phyloP scores from a whole-genome alignment of 441 rosid species.

The Metrosideros polymorpha region DNA sequence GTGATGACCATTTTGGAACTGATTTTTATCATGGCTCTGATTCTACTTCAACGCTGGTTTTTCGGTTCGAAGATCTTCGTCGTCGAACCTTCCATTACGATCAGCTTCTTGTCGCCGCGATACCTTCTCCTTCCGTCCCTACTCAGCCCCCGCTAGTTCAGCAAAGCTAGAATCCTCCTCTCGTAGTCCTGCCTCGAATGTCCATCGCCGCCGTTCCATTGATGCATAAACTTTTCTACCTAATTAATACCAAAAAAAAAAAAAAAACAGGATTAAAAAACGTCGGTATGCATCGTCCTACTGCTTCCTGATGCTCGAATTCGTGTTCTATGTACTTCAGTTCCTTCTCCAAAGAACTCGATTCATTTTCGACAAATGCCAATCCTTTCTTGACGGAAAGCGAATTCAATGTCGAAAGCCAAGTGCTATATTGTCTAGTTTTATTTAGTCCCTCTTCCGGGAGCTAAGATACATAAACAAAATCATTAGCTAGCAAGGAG shows the following conservation, averaged over 20 bases:
- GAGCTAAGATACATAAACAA: neutral
- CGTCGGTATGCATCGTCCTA: accelerated
- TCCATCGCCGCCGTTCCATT: neutral
- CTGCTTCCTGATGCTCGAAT: neutral
- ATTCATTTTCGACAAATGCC: neutral
- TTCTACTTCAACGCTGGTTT: neutral
- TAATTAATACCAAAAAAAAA: neutral
- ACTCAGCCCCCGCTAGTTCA: neutral
- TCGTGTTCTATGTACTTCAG: neutral
- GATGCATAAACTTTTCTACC: neutral
- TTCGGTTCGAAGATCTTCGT: neutral
- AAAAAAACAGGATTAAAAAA: neutral
- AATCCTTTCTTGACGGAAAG: neutral
- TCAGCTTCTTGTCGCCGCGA: accelerated
- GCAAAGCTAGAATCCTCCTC: neutral
- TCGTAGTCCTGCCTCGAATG: neutral
- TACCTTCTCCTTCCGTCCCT: neutral
- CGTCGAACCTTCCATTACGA: neutral
- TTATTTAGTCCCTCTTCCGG: neutral
- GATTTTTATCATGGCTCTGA: neutral
- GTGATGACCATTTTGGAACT: neutral
- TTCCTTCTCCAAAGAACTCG: neutral
- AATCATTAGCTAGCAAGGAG: neutral
- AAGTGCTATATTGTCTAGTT: neutral
- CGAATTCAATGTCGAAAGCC: neutral